Evolutionary conservation across 169 alveolate genomes (phyloP), one percentile per base, ranked within the genome.

Genomic region (Cryptosporidium parvum): DNA sequence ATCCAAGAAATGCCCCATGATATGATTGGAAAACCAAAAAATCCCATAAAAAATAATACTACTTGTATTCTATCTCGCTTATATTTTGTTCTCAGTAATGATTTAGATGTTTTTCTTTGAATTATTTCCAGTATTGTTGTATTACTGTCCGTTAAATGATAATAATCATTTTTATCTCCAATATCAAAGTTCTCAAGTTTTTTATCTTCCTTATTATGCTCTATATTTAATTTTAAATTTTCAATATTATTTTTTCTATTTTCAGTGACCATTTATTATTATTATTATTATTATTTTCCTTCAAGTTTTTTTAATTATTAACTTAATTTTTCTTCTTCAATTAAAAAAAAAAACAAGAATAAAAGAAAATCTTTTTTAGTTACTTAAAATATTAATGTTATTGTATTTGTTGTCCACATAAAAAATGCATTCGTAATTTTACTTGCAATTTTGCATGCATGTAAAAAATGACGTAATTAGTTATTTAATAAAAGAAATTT

Each of bases 1-100:
- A 80, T 42, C 89, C 89, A 80, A 39, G 80, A 42, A 45, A 80
- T 33, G 14, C 61, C 65, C 89, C 89, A 80, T 26, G 89, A 42
- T n/a, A 80, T 65, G 42, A 80, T 65, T 35, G 73, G 65, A 44
- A 80, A 29, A 37, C 89, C 89, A 44, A 80, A 80, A 3, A 80
- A 21, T 31, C 89, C 89, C 70, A 80, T 16, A 58, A 80, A 62
- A 44, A 80, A 51, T 59, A 80, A 80, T 3, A 65, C 39, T 44
- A 80, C 69, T 18, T 61, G 89, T 18, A 80, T 44, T 42, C 29
- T 80, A 37, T 80, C 89, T 23, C 35, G 59, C 14, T 37, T 62
- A 51, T 80, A 65, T 45, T 48, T 80, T 31, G 59, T 61, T 21
- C 89, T 80, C 16, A 80, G 65, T 26, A 80, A 45, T 39, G 89